These are phyloP conservation scores for Linnemannia hyalina DNA, from an alignment of 192 early-diverging fungal species.

Conservation along the genomic window DNA sequence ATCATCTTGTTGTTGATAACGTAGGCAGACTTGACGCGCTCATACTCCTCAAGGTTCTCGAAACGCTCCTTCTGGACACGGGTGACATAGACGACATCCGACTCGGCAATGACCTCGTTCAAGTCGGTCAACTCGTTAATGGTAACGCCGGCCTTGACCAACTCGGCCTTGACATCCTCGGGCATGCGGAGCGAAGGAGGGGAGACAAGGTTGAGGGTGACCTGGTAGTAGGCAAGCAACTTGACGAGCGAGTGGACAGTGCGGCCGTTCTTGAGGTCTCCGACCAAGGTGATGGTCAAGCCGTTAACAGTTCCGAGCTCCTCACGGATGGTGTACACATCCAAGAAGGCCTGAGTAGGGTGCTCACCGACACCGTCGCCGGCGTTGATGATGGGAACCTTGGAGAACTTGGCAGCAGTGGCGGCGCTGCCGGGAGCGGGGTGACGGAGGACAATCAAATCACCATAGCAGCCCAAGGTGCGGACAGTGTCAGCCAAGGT, in stretches of 20 bases:
- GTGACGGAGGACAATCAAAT: slow-evolving; percentile 94
- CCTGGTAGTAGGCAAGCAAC: slow-evolving; percentile 91
- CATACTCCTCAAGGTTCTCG: slow-evolving; percentile 80
- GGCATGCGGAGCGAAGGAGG: slow-evolving; percentile 91
- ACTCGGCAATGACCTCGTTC: slow-evolving; percentile 83
- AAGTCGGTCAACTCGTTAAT: slow-evolving; percentile 83
- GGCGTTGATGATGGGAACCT: slow-evolving; percentile 95
- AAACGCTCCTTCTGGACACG: slow-evolving; percentile 98
- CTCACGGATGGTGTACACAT: slow-evolving; percentile 78
- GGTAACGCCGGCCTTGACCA: slow-evolving; percentile 59
- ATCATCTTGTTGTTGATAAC: slow-evolving; percentile 91
- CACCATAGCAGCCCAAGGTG: slow-evolving; percentile 93
- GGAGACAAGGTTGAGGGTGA: slow-evolving; percentile 94
- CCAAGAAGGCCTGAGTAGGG: slow-evolving; percentile 97
- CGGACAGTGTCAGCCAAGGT: slow-evolving; percentile 94
- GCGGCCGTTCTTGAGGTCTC: slow-evolving; percentile 98
- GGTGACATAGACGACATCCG: slow-evolving; percentile 98
- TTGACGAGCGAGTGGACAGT: slow-evolving; percentile 97
- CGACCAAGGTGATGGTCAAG: slow-evolving; percentile 94
- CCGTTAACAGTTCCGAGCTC: slow-evolving; percentile 99
- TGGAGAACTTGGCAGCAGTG: slow-evolving; percentile 88
- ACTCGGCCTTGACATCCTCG: slow-evolving; percentile 82
- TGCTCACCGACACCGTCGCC: slow-evolving; percentile 99
- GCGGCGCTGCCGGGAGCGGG: slow-evolving; percentile 88
- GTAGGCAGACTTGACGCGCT: slow-evolving; percentile 79